Conservation (phyloP, 768 basidiomycete genomes). For the Hirschioporus abietinus region DNA sequence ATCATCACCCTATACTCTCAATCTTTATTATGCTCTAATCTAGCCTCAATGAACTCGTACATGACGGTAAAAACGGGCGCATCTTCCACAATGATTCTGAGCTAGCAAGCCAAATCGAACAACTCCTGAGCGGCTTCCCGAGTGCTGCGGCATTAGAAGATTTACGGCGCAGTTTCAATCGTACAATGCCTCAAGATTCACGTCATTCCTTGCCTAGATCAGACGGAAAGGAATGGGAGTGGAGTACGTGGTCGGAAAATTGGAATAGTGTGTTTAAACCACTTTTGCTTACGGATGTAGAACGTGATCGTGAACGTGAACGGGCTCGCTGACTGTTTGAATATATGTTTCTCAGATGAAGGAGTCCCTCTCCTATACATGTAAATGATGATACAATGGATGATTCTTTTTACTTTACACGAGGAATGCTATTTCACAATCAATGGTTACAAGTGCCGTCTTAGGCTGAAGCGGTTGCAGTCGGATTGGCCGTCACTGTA, state of each 20-base stretch:
- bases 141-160: slow-evolving; percentile 40
- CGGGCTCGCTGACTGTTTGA: background rate
- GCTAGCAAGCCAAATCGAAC: slow-evolving; percentile 68
- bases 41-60: slow-evolving; percentile 85
- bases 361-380: background rate
- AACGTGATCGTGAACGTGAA: slow-evolving; percentile 8
- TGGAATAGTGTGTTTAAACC: slow-evolving; percentile 71
- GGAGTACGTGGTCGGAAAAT: slow-evolving; percentile 82
- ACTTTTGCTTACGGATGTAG: slow-evolving; percentile 35
- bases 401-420: slow-evolving; percentile 1
- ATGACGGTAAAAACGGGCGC: slow-evolving; percentile 77
- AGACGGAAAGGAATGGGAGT: slow-evolving; percentile 38
- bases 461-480: slow-evolving; percentile 25
- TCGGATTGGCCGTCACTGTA: slow-evolving; percentile 70
- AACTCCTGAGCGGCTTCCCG: slow-evolving; percentile 58
- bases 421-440: background rate
- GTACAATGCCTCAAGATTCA: slow-evolving; percentile 2
- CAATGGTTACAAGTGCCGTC: background rate
- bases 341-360: background rate
- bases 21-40: background rate
- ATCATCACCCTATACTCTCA: background rate
- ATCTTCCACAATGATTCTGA: slow-evolving; percentile 65
- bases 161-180: slow-evolving; percentile 31
- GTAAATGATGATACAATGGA: slow-evolving; percentile 3
- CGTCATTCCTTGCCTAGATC: slow-evolving; percentile 9